phyloP scores from a whole-genome alignment of 768 basidiomycete genomes.

The Suillus placidus region DNA sequence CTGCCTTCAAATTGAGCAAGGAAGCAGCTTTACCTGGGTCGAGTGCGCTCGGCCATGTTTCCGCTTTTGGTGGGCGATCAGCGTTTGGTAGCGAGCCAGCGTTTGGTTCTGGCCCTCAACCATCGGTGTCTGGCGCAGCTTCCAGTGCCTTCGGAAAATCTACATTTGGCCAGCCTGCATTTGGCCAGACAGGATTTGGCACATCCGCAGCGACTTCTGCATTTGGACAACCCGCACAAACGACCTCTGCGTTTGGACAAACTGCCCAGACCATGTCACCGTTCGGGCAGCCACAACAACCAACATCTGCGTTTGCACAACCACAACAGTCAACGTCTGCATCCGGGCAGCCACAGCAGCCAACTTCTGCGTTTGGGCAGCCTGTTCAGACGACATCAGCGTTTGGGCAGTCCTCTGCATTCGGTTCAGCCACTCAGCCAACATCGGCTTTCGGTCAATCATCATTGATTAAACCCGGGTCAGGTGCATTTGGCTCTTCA shows the following conservation, averaged over 20 bases:
- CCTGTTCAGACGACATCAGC: constrained; percentile 36
- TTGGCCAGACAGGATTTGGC: constrained; percentile 41
- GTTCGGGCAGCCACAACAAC: constrained; percentile 41
- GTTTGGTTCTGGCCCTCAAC: constrained; percentile 38
- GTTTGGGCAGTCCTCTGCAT: constrained; percentile 38
- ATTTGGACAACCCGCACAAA: constrained; percentile 34
- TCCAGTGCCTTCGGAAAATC: constrained; percentile 27
- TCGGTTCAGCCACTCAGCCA: constrained; percentile 34
- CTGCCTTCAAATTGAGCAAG: constrained; percentile 49
- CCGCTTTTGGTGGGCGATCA: constrained; percentile 26
- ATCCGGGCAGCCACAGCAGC: constrained; percentile 33
- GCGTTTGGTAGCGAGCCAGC: constrained; percentile 36
- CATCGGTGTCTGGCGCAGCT: constrained; percentile 37
- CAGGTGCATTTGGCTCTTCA: constrained; percentile 54
- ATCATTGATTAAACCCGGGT: constrained; percentile 48
- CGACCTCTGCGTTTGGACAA: constrained; percentile 41
- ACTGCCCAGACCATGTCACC: constrained; percentile 34
- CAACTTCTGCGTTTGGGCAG: constrained; percentile 35
- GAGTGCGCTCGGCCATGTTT: constrained; percentile 15
- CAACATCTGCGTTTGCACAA: constrained; percentile 41
- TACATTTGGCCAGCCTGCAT: constrained; percentile 41
- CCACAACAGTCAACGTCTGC: constrained; percentile 35
- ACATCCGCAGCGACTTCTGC: constrained; percentile 19
- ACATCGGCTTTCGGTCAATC: constrained; percentile 39
- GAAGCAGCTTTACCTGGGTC: constrained; percentile 18